Evolutionary conservation across 1,284 basidiomycete species (phyloP), one percentile per base, ranked within the genome.

Genomic region (Heliocybe sulcata): DNA sequence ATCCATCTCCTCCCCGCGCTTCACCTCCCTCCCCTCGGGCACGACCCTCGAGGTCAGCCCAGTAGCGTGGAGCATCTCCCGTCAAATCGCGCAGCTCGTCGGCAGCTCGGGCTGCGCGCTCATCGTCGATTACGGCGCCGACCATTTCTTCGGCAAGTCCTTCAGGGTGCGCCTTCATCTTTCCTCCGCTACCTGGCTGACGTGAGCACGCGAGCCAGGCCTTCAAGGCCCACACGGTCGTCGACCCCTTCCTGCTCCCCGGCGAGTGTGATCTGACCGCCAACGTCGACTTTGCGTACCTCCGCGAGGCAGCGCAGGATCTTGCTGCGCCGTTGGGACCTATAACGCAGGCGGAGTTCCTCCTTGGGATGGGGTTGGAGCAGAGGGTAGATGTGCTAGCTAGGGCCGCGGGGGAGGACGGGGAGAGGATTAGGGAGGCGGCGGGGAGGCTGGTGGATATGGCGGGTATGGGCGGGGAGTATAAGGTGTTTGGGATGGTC

Each of bases 251-350:
- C 64, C 77, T 87, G 55, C 72, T 79, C 10, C 95, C 96, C 0
- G 96, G 97, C 11, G 78, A 89, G 49, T 90, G 90, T 48, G 97
- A 99, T 69, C 72, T 99, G 51, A 99, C 97, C 0, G 87, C 90
- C 29, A 98, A 99, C 65, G 96, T 99, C 53, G 94, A 99, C 70
- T 99, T 99, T 70, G 80, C 85, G 0, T 92, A 92, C 66, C 76
- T 99, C 42, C 80, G 80, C 61, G 92, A 95, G 68, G 86, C 92
- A 0, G 72, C 95, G 57, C 67, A 69, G 0, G 82, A 81, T 54
- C 69, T 81, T 2, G 85, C 89, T 89, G 59, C 26, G 80, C 65
- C 76, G 2, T 69, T 76, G 38, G 83, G 83, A 0, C 80, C 82
- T 0, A 68, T 89, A 23, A 67, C 79, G 0, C 87, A 91, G 65